These are phyloP conservation scores for Lactarius evosmus DNA, from an alignment of 768 basidiomycete species.

Conservation along the genomic window DNA sequence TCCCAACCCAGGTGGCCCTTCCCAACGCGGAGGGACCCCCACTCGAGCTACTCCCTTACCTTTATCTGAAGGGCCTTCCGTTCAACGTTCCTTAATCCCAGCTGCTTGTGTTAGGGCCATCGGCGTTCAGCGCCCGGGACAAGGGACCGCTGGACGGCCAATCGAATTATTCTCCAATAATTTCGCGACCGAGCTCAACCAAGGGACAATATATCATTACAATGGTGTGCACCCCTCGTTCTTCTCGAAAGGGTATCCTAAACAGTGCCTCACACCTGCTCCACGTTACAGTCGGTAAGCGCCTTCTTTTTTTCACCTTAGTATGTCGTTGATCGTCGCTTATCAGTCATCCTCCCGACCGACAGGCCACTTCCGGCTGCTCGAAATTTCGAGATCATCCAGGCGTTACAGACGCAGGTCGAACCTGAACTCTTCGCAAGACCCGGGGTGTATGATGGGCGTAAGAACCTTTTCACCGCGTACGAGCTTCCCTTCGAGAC, in stretches of 20 bases:
- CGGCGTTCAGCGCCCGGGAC: conserved; percentile 67
- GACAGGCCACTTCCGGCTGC: conserved; percentile 66
- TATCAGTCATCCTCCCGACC: conserved; percentile 53
- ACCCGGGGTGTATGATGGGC: conserved; percentile 71
- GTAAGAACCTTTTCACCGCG: conserved; percentile 71
- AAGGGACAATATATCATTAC: conserved; percentile 68
- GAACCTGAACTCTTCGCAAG: conserved; percentile 70
- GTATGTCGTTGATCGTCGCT: conserved; percentile 1
- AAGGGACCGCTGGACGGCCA: conserved; percentile 52
- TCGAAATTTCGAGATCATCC: conserved; percentile 69
- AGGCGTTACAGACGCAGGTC: conserved; percentile 53
- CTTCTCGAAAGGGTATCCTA: not conserved
- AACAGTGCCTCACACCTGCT: not conserved
- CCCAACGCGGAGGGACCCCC: conserved; percentile 33
- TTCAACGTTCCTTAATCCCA: conserved; percentile 33
- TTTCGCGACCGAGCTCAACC: conserved; percentile 59
- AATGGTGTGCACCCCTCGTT: conserved; percentile 52
- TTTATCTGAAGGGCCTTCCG: conserved; percentile 6
- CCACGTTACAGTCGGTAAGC: conserved; percentile 44
- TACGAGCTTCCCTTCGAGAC: conserved; percentile 56
- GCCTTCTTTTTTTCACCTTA: not conserved
- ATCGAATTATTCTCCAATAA: conserved; percentile 54
- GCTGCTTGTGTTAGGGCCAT: conserved; percentile 46
- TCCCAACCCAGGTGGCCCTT: conserved; percentile 29
- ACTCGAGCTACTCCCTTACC: conserved; percentile 33